Evolutionary conservation across 106 monocot genomes (phyloP).

Genomic region (Apostasia shenzhenica): DNA sequence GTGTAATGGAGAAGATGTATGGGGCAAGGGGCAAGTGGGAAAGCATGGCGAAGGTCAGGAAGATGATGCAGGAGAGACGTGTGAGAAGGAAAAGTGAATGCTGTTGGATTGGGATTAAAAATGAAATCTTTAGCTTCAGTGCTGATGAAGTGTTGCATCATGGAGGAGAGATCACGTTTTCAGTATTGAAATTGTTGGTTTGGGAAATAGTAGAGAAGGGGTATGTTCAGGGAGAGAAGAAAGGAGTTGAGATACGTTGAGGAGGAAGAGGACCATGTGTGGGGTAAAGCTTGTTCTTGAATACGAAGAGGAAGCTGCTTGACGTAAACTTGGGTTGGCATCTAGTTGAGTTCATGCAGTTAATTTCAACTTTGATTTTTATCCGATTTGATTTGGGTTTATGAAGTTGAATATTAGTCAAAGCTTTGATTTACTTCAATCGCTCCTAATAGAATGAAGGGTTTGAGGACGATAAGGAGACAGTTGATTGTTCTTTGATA

Average conservation of each 20-base stretch:
- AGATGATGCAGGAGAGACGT: conserved; percentile 38
- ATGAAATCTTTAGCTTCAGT: conserved; percentile 30
- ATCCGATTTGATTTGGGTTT: too few species aligned
- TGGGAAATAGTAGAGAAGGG: conserved; percentile 31
- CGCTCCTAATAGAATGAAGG: too few species aligned
- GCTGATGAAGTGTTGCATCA: conserved; percentile 35
- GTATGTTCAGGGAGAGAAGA: conserved; percentile 10
- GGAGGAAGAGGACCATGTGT: background rate
- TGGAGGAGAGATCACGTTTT: conserved; percentile 49
- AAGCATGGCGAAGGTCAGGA: conserved; percentile 46
- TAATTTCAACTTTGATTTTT: too few species aligned
- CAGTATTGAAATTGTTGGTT: conserved; percentile 32
- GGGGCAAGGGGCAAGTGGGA: conserved; percentile 60
- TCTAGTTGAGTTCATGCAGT: too few species aligned
- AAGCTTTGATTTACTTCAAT: too few species aligned
- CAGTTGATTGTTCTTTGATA: too few species aligned
- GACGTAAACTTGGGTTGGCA: background rate
- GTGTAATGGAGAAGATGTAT: conserved; percentile 41
- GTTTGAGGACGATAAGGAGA: too few species aligned
- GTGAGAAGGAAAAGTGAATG: conserved; percentile 32
- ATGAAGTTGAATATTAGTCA: too few species aligned
- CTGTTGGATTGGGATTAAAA: conserved; percentile 55
- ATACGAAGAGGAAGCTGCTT: background rate
- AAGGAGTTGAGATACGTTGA: conserved; percentile 14
- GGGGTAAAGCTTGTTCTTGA: background rate